phyloP scores from a whole-genome alignment of 257 asterid species.

The Solanum rostratum region DNA sequence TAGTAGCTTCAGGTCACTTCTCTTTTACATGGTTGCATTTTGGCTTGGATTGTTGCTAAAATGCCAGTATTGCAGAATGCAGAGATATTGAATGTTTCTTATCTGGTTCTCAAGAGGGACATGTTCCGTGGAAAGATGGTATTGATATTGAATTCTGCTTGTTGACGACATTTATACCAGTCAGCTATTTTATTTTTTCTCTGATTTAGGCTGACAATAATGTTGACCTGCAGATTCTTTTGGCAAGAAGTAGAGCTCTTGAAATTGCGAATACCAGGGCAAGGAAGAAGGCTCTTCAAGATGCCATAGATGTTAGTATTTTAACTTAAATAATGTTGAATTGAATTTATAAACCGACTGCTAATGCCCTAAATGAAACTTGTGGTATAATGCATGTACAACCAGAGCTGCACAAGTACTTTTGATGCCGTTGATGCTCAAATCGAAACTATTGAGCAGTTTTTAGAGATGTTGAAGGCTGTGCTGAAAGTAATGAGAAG shows the following conservation, averaged over 20 bases:
- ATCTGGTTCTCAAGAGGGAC: conserved; percentile 6
- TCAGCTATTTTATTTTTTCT: background rate
- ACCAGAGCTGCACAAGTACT: background rate
- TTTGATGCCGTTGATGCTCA: conserved; percentile 9
- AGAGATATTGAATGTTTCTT: conserved; percentile 6
- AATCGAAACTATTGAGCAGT: conserved; percentile 1
- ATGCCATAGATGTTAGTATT: conserved; percentile 15
- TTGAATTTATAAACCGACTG: background rate
- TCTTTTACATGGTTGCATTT: background rate
- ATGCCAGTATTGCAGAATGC: conserved; percentile 11
- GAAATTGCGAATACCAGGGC: conserved; percentile 16
- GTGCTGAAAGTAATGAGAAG: background rate
- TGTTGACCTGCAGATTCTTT: background rate
- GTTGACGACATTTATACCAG: background rate
- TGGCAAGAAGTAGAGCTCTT: conserved; percentile 9
- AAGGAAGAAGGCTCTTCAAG: conserved; percentile 8
- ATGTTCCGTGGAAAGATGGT: conserved; percentile 9
- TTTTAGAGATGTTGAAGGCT: conserved; percentile 6
- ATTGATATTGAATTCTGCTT: background rate
- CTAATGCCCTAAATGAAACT: background rate
- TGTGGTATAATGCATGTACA: background rate
- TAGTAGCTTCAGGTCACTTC: background rate
- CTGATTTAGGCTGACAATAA: background rate
- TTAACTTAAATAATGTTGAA: background rate
- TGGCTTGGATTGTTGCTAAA: background rate